A percentile compares a stretch with the other conserved stretches of the same genome.
Evolutionary conservation across 345 rosid species (phyloP).

Genomic region (Nasturtium officinale): DNA sequence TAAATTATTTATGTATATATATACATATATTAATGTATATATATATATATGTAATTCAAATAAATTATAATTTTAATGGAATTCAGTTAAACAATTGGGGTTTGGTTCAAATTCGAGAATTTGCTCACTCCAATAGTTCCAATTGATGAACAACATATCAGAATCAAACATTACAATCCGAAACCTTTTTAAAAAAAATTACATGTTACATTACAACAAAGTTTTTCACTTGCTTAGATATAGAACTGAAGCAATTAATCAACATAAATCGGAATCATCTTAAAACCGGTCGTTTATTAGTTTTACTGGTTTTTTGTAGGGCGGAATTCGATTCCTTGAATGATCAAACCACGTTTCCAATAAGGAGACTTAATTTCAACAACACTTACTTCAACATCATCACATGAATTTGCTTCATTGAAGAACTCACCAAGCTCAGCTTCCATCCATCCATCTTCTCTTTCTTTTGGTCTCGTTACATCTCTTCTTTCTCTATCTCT

Average conservation of each 20-base stretch:
- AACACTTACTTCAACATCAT: neutral
- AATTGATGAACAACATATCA: neutral
- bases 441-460: constrained; percentile 27
- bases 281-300: neutral
- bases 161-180: neutral
- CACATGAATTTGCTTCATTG: constrained; percentile 5
- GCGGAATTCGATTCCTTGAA: constrained; percentile 30
- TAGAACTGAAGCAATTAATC: neutral
- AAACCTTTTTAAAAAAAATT: neutral
- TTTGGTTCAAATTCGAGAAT: too few species aligned
- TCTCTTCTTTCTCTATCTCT: neutral
- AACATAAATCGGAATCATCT: neutral
- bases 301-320: neutral
- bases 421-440: constrained; percentile 17
- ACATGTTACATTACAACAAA: neutral
- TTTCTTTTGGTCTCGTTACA: neutral
- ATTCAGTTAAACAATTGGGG: too few species aligned
- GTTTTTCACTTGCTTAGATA: neutral
- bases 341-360: constrained; percentile 47
- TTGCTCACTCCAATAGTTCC: too few species aligned
- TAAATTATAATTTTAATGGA: too few species aligned
- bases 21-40: too few species aligned
- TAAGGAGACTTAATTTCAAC: constrained; percentile 46
- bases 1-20: too few species aligned
- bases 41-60: too few species aligned